These are phyloP conservation scores for Phalaenopsis aphrodite DNA, from an alignment of 106 monocot species.

Conservation along the genomic window DNA sequence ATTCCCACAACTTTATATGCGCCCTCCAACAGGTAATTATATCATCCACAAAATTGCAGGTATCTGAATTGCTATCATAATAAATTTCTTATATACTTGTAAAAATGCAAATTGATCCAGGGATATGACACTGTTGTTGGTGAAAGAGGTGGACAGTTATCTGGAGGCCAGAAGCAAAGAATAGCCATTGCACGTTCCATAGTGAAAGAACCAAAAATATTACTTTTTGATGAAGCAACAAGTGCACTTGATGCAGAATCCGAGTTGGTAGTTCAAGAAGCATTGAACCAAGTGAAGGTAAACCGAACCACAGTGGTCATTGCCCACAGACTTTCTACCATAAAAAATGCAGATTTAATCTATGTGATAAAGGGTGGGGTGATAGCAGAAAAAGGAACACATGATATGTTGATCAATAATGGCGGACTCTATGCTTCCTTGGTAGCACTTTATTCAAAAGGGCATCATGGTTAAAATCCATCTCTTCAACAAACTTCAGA, in stretches of 20 bases:
- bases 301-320: conserved; percentile 11
- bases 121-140: conserved; percentile 14
- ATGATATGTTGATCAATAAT: conserved; percentile 1
- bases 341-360: conserved; percentile 10
- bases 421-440: conserved; percentile 12
- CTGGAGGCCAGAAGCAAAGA: conserved; percentile 9
- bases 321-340: conserved; percentile 6
- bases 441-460: conserved; percentile 3
- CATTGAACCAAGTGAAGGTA: conserved; percentile 4
- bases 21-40: not conserved
- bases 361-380: conserved; percentile 9
- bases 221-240: conserved; percentile 7
- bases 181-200: conserved; percentile 13
- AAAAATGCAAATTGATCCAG: conserved; percentile 5
- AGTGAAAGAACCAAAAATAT: conserved; percentile 9
- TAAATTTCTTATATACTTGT: not conserved
- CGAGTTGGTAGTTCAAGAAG: conserved; percentile 13
- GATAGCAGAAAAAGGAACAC: conserved; percentile 9
- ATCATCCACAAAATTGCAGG: not conserved
- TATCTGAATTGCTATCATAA: not conserved
- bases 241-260: conserved; percentile 16
- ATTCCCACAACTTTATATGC: conserved; percentile 10
- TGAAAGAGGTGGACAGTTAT: conserved; percentile 3
- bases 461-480: not conserved
- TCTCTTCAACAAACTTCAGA: not conserved